Evolutionary conservation across 345 rosid species (phyloP).

Genomic region (Melaleuca quinquenervia): DNA sequence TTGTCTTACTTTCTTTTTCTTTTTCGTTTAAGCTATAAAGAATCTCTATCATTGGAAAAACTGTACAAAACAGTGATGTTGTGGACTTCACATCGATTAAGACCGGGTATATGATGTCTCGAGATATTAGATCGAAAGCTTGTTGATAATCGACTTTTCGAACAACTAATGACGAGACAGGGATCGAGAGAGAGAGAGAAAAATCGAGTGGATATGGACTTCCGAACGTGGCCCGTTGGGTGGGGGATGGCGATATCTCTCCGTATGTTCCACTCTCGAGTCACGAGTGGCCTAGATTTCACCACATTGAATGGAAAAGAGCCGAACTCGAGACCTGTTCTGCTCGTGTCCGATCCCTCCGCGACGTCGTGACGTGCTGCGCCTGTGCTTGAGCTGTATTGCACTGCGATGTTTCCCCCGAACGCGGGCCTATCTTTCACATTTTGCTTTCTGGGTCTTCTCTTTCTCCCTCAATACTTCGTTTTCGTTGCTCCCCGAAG

Average conservation of each 20-base stretch:
- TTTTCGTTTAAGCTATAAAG: neutral
- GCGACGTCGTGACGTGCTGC: neutral
- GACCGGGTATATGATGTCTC: neutral
- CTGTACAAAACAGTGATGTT: neutral
- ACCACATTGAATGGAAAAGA: neutral
- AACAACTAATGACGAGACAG: neutral
- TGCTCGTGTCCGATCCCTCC: neutral
- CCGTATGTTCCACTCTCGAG: neutral
- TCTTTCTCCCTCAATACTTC: neutral
- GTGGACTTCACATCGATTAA: neutral
- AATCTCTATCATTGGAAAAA: neutral
- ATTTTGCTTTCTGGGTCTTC: neutral
- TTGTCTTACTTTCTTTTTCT: neutral
- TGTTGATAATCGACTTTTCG: neutral
- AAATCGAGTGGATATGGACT: neutral
- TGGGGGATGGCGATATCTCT: neutral
- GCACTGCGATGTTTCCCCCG: neutral
- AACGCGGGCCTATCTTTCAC: neutral
- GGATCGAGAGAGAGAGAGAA: neutral
- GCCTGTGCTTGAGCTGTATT: neutral
- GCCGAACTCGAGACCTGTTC: neutral
- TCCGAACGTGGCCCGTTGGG: neutral
- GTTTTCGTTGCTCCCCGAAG: neutral
- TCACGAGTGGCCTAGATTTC: neutral
- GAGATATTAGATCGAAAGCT: neutral